phyloP scores from a whole-genome alignment of 1,284 basidiomycete species.

The Flammula alnicola region DNA sequence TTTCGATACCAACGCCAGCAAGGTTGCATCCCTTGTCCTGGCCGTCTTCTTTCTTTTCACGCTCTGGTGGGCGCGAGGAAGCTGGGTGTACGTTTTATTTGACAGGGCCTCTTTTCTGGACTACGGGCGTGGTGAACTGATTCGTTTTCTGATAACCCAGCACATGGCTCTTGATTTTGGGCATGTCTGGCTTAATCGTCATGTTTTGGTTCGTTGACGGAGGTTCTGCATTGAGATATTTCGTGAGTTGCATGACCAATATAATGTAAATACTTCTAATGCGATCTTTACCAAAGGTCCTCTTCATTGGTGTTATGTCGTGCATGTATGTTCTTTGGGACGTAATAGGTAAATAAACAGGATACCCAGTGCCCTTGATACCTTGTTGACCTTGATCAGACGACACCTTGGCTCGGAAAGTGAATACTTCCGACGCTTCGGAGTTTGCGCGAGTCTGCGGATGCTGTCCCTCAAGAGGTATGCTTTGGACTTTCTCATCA shows the following conservation, averaged over 20 bases:
- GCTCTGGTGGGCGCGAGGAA: slow-evolving; percentile 87
- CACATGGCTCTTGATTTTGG: slow-evolving; percentile 75
- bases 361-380: not conserved
- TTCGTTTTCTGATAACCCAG: slow-evolving; percentile 38
- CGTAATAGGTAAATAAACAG: slow-evolving; percentile 64
- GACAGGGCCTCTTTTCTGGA: not conserved
- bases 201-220: slow-evolving; percentile 86
- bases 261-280: no score
- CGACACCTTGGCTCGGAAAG: slow-evolving; percentile 89
- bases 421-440: slow-evolving; percentile 91
- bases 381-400: slow-evolving; percentile 47
- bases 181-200: slow-evolving; percentile 76
- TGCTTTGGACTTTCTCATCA: slow-evolving; percentile 9
- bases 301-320: slow-evolving; percentile 97
- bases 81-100: slow-evolving; percentile 61
- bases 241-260: no score
- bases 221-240: slow-evolving; percentile 72
- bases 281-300: no score
- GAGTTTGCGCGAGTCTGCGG: slow-evolving; percentile 90
- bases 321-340: slow-evolving; percentile 90
- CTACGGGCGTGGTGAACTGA: not conserved
- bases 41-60: slow-evolving; percentile 91
- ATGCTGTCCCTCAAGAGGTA: slow-evolving; percentile 74
- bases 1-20: slow-evolving; percentile 93
- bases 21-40: slow-evolving; percentile 84